phyloP scores from a whole-genome alignment of 768 basidiomycete species.

The Tephrocybe sp. region DNA sequence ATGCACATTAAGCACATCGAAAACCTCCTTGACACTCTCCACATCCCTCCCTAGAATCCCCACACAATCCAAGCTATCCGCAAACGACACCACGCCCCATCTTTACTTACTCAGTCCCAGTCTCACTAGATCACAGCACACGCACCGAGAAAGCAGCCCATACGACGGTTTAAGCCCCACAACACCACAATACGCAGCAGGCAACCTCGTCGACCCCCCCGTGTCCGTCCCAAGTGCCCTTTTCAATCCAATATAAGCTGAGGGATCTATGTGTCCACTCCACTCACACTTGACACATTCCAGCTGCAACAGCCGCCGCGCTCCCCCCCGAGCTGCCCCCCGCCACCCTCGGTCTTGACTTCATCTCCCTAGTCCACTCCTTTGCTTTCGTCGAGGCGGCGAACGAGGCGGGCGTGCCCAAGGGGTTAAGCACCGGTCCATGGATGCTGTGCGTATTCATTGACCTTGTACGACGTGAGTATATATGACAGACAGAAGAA shows the following conservation, averaged over 20 bases:
- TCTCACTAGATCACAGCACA: slow-evolving; percentile 3
- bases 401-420: neutral
- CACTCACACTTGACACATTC: slow-evolving; percentile 81
- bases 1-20: slow-evolving; percentile 63
- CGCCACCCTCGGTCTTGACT: slow-evolving; percentile 55
- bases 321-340: slow-evolving; percentile 96
- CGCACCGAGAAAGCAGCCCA: slow-evolving; percentile 82
- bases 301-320: slow-evolving; percentile 88
- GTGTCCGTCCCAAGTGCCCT: slow-evolving; percentile 95
- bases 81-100: slow-evolving; percentile 91
- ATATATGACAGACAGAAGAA: neutral
- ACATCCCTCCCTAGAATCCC: slow-evolving; percentile 72
- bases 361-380: neutral
- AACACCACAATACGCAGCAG: slow-evolving; percentile 92
- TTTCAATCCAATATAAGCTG: neutral
- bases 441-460: slow-evolving; percentile 72
- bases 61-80: slow-evolving; percentile 94
- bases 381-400: too few relatives aligned
- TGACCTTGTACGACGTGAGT: slow-evolving; percentile 50
- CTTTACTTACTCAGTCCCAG: slow-evolving; percentile 35
- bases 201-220: slow-evolving; percentile 90
- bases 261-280: neutral
- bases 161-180: slow-evolving; percentile 95
- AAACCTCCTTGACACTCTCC: slow-evolving; percentile 49
- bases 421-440: slow-evolving; percentile 80